Evolutionary conservation across 805 yeast species (phyloP), one percentile per base, ranked within the genome.

Genomic region (Metschnikowia cerradonensis): DNA sequence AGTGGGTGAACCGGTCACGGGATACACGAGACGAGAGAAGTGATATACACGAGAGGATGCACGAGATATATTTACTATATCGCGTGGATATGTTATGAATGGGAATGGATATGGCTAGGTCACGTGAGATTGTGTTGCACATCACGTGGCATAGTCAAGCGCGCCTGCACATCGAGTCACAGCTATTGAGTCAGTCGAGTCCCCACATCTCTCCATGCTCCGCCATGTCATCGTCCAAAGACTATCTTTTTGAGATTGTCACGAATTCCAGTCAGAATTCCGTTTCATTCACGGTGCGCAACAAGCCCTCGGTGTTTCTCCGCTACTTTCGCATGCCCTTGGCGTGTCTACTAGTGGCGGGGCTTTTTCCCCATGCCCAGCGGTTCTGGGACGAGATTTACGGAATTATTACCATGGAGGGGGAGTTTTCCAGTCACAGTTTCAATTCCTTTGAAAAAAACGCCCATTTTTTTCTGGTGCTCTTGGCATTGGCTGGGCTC

Each of bases 201-300:
- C 40, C 26, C 14, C 17, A 22, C 20, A n/a, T 8, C 14, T 39
- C 19, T 4, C 38, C 38, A 31, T 41, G 45, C 47, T 15, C 37
- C 26, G 17, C 30, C 39, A 67, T 68, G 73, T 64, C 71, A 36
- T 63, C 67, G 7, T 45, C 60, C 32, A 69, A 70, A 51, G 63
- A 67, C 48, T 68, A 62, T 52, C 48, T 54, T 15, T 60, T 70
- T 40, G 69, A 66, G 41, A 60, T 67, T 35, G 52, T 54, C 17
- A 33, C 53, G 60, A 36, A 47, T 58, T 46, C 60, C 45, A 33
- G 52, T 37, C 47, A 37, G 35, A 60, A 56, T 45, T 48, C 57
- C 43, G 55, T 55, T 10, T 52, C 50, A 11, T 61, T 55, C 45
- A 50, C 60, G 3, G 61, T 61, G 33, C 48, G 54, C 19, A 46